A percentile compares a stretch with the other conserved stretches of the same genome.
phyloP scores from a whole-genome alignment of 2,329 filamentous ascomycete species.

The Diaporthe australafricana region DNA sequence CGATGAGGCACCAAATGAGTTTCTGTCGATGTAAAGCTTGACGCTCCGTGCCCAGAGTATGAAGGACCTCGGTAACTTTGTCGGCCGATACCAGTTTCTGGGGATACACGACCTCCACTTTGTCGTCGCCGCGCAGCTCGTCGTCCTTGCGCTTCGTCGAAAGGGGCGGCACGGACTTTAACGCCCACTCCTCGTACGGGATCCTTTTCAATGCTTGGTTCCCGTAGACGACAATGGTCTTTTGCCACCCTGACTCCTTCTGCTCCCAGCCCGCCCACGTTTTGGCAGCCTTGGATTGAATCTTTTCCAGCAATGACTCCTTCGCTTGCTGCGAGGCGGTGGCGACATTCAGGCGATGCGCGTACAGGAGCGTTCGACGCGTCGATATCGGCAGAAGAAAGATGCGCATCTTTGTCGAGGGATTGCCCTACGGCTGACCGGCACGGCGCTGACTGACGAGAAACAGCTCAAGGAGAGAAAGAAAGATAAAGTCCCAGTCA shows the following conservation, averaged over 20 bases:
- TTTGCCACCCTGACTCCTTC: conserved; percentile 88
- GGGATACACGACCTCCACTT: conserved; percentile 83
- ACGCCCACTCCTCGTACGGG: conserved; percentile 96
- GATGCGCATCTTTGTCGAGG: conserved; percentile 77
- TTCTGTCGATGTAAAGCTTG: conserved; percentile 81
- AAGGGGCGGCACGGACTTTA: conserved; percentile 92
- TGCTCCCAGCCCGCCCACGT: conserved; percentile 92
- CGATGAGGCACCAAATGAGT: conserved; percentile 83
- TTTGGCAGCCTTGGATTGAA: conserved; percentile 76
- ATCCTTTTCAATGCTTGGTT: conserved; percentile 89
- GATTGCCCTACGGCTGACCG: neutral
- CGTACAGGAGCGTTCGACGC: conserved; percentile 90
- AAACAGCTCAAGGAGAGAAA: neutral
- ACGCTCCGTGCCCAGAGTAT: conserved; percentile 80
- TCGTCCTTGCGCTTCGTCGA: conserved; percentile 74
- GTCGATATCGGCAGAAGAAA: conserved; percentile 95
- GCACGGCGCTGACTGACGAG: neutral
- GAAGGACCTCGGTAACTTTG: conserved; percentile 74
- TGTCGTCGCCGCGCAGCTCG: conserved; percentile 70
- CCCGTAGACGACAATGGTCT: conserved; percentile 84
- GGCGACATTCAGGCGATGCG: conserved; percentile 76
- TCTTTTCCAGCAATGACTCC: conserved; percentile 72
- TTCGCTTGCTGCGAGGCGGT: conserved; percentile 61
- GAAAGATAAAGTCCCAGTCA: neutral
- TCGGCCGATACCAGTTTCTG: conserved; percentile 73